Conservation (phyloP, 345 rosid genomes). For the Reutealis trisperma region DNA sequence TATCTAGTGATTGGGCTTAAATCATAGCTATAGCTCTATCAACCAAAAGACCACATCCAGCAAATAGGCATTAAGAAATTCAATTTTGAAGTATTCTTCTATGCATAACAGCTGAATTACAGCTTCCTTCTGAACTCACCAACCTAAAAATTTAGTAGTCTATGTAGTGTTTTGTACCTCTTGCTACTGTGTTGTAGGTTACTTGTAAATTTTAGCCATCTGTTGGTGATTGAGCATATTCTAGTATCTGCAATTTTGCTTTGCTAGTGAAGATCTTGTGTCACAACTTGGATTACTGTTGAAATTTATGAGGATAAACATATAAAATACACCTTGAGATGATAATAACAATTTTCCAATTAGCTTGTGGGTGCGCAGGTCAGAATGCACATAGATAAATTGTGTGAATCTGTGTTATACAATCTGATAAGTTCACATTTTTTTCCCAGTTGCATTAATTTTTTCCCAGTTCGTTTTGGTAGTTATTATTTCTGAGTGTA, state of each 20-base stretch:
- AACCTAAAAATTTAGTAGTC: neutral
- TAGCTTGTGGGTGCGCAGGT: neutral
- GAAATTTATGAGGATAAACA: neutral
- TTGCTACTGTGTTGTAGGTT: neutral
- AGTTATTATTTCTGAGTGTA: neutral
- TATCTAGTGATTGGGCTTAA: neutral
- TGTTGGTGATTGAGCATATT: neutral
- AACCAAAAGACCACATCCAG: neutral
- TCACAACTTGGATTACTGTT: neutral
- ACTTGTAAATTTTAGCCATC: neutral
- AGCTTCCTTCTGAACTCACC: neutral
- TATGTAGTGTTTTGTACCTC: neutral
- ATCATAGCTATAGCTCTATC: neutral
- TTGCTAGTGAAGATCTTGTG: neutral
- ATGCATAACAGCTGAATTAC: neutral
- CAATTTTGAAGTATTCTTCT: neutral
- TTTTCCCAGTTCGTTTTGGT: neutral
- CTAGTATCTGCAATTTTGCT: neutral
- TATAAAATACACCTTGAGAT: neutral
- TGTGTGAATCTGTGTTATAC: neutral
- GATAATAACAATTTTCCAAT: neutral
- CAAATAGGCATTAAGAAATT: neutral
- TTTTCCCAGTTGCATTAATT: neutral
- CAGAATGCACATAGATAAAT: neutral
- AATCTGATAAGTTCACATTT: neutral